Percentiles rank a stretch among this genome's conserved stretches.
Conservation (phyloP, 2,329 filamentous ascomycete genomes). For the Nigrospora osmanthi region DNA sequence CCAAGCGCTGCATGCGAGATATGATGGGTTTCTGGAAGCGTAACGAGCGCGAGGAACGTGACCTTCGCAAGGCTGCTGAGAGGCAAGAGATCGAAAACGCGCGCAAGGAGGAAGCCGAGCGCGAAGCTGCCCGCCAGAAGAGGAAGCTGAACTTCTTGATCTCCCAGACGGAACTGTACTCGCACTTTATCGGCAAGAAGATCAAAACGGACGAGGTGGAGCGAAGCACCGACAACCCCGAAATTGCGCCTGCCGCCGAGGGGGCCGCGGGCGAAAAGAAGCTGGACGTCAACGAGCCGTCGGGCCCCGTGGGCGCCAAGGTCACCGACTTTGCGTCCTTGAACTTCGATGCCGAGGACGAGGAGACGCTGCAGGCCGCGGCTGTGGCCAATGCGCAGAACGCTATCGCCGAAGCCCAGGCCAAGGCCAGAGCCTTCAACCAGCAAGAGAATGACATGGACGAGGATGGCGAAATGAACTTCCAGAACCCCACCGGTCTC, state of each 20-base stretch:
- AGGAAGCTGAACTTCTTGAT: constrained; percentile 99
- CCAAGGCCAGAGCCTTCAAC: constrained; percentile 90
- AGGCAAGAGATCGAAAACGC: constrained; percentile 94
- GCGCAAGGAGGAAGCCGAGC: constrained; percentile 92
- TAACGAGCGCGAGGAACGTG: constrained; percentile 94
- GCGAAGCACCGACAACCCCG: constrained; percentile 75
- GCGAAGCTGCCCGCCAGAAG: constrained; percentile 95
- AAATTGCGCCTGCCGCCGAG: constrained; percentile 51
- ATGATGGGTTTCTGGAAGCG: constrained; percentile 99
- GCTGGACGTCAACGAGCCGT: constrained; percentile 42
- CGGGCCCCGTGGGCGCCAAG: constrained; percentile 52
- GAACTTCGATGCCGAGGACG: constrained; percentile 93
- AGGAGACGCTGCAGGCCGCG: constrained; percentile 69
- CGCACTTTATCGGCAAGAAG: constrained; percentile 98
- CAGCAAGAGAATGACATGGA: constrained; percentile 63
- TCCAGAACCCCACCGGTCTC: constrained; percentile 94
- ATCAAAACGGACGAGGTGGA: constrained; percentile 97
- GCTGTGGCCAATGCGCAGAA: constrained; percentile 95
- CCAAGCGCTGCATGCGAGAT: constrained; percentile 97
- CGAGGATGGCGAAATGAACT: constrained; percentile 97
- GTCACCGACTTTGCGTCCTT: constrained; percentile 92
- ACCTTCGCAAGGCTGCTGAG: constrained; percentile 88
- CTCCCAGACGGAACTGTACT: constrained; percentile 97
- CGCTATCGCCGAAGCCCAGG: constrained; percentile 88
- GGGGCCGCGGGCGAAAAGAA: constrained; percentile 30